Evolutionary conservation across 139 green algal species (phyloP).

Genomic region (Chlamydomonas sphaeroides): DNA sequence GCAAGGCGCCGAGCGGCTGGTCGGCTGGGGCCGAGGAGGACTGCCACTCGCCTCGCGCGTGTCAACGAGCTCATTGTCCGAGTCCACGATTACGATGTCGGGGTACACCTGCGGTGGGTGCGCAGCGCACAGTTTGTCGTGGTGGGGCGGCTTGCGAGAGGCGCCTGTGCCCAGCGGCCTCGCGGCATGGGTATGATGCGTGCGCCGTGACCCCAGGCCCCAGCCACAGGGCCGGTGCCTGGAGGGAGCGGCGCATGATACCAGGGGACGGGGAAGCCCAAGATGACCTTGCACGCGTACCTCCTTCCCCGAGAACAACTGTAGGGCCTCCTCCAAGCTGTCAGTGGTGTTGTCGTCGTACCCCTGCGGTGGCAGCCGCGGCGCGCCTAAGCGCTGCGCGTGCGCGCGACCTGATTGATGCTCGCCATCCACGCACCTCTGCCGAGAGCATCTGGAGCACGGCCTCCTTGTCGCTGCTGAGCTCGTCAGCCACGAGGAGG

Average conservation of each 20-base stretch:
- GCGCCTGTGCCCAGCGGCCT: too few species aligned
- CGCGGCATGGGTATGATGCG: too few species aligned
- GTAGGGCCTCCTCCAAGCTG: conserved; percentile 7
- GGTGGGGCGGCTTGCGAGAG: too few species aligned
- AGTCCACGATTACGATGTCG: conserved; percentile 45
- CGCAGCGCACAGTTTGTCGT: too few species aligned
- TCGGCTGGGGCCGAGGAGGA: too few species aligned
- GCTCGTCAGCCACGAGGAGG: conserved; percentile 32
- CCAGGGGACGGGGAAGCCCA: too few species aligned
- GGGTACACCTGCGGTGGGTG: conserved; percentile 16
- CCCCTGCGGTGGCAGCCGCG: conserved; percentile 2
- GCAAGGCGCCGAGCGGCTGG: background rate
- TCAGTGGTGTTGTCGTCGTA: conserved; percentile 40
- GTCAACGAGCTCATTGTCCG: conserved; percentile 37
- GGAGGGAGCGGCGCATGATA: too few species aligned
- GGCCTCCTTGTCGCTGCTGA: conserved; percentile 31
- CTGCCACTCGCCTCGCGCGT: background rate
- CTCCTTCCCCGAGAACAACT: conserved; percentile 30
- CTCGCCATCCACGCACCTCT: conserved; percentile 12
- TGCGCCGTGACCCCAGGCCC: too few species aligned
- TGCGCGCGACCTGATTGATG: background rate
- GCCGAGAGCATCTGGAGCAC: conserved; percentile 34
- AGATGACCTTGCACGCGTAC: background rate
- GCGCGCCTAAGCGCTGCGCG: too few species aligned
- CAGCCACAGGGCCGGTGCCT: too few species aligned